phyloP scores from a whole-genome alignment of 352 stramenopile species.

The Globisporangium apiculatum region DNA sequence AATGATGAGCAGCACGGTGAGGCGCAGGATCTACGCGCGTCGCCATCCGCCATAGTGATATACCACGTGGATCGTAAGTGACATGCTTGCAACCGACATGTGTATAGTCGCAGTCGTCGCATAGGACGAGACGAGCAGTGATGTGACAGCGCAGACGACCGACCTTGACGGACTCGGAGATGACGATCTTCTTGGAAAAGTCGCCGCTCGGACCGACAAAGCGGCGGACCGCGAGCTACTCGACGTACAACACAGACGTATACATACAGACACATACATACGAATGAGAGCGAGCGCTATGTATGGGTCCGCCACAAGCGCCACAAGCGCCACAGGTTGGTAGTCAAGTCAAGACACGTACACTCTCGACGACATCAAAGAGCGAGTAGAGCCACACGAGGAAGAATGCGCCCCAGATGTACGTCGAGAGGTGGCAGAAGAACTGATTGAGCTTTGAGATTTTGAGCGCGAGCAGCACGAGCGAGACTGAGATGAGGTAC shows the following conservation, averaged over 20 bases:
- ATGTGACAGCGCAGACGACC: too few relatives aligned
- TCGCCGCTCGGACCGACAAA: slow-evolving; percentile 79
- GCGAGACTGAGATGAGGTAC: slow-evolving; percentile 76
- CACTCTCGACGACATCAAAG: slow-evolving; percentile 84
- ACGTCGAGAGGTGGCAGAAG: slow-evolving; percentile 68
- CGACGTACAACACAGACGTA: neutral
- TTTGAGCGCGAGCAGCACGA: slow-evolving; percentile 55
- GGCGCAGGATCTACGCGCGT: slow-evolving; percentile 47
- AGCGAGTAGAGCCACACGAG: slow-evolving; percentile 86
- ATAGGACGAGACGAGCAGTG: too few relatives aligned
- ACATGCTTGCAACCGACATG: too few relatives aligned
- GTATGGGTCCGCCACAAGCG: neutral
- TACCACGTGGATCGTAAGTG: too few relatives aligned
- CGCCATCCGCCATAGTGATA: too few relatives aligned
- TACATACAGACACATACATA: slow-evolving; percentile 6
- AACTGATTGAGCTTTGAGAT: slow-evolving; percentile 54
- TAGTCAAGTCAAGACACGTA: slow-evolving; percentile 19
- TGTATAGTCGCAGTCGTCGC: too few relatives aligned
- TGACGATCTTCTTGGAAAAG: slow-evolving; percentile 84
- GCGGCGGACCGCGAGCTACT: slow-evolving; percentile 61
- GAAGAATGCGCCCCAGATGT: slow-evolving; percentile 88
- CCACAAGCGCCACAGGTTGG: neutral
- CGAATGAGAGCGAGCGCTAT: neutral
- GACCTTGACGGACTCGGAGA: slow-evolving; percentile 86
- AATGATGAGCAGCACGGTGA: slow-evolving; percentile 74